Conservation (phyloP, 495 filamentous ascomycete genomes). For the Mycothermus thermophilus region DNA sequence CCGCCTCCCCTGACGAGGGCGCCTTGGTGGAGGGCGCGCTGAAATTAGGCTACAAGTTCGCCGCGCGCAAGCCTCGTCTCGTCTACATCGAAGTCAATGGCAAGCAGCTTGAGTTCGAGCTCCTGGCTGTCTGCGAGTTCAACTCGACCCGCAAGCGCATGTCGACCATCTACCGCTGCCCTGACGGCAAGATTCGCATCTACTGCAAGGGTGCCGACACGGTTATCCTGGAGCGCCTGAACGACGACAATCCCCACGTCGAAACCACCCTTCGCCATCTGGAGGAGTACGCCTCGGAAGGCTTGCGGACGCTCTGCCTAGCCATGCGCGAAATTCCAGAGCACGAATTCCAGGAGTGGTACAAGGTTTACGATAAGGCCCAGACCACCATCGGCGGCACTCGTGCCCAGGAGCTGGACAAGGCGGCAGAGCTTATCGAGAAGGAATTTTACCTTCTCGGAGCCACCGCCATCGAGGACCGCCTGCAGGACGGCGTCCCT, state of each 20-base stretch:
- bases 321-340: slow-evolving; percentile 91
- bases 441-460: slow-evolving; percentile 82
- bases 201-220: slow-evolving; percentile 98
- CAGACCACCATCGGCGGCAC: slow-evolving; percentile 83
- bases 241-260: slow-evolving; percentile 64
- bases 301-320: slow-evolving; percentile 86
- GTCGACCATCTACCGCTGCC: slow-evolving; percentile 93
- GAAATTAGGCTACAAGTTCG: slow-evolving; percentile 72
- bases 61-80: slow-evolving; percentile 72
- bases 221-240: slow-evolving; percentile 82
- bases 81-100: slow-evolving; percentile 68
- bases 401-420: slow-evolving; percentile 89
- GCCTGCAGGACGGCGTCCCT: slow-evolving; percentile 91
- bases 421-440: slow-evolving; percentile 92
- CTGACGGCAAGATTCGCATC: slow-evolving; percentile 83
- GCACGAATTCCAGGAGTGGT: slow-evolving; percentile 82
- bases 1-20: slow-evolving; percentile 93
- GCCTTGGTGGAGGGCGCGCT: slow-evolving; percentile 90
- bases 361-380: slow-evolving; percentile 74
- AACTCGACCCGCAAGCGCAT: slow-evolving; percentile 97
- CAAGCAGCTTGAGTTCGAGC: slow-evolving; percentile 66
- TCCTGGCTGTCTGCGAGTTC: slow-evolving; percentile 94
- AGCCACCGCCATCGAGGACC: slow-evolving; percentile 95
- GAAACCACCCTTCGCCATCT: slow-evolving; percentile 83
- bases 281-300: slow-evolving; percentile 96